Evolutionary conservation across 2,329 filamentous ascomycete species (phyloP), one percentile per base, ranked within the genome.

Genomic region (Lasiodiplodia sp.): DNA sequence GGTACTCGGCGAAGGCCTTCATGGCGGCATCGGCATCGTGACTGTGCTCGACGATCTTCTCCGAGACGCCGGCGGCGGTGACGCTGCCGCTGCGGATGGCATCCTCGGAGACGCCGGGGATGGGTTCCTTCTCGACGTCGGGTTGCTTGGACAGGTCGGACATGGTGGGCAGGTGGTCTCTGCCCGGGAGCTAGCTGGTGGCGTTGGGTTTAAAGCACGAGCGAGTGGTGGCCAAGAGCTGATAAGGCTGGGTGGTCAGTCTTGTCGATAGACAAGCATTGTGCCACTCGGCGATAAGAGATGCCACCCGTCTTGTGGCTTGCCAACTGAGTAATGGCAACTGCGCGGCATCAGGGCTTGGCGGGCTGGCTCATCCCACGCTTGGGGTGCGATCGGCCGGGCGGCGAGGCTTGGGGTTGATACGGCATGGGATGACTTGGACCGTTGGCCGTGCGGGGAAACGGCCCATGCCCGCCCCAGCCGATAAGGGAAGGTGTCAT

Each of bases 11-110:
- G 71, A 88, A 85, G 2, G 85, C 87, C 72, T 87, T 86, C 83
- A 89, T 81, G 34, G 87, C 87, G 69, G 88, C 86, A 72, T 90
- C 87, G 34, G 83, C 87, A 82, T 89, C 86, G 67, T 87, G 82
- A 2, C 84, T 82, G 72, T 87, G 86, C 72, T 86, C 40, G 11
- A 68, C 34, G 28, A 68, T 57, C 52, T 37, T 37, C 34, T 64
- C 62, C 51, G 58, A 34, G 31, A 57, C 21, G 28, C 28, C 65
- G 11, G 23, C 55, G 7, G 51, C 49, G n/a, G 66, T 23, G 53
- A 38, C 31, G 53, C 55, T 65, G 38, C 38, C 44, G 6, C 12
- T 68, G 58, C 57, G 38, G 23, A 44, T 40, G 51, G 63, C 57
- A 4, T 52, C 60, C 12, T 64, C 60, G 4, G 47, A 52, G 31